Base-by-base conservation (phyloP, 2,329 filamentous ascomycete genomes). In the Pseudocercospora macadamiae region DNA sequence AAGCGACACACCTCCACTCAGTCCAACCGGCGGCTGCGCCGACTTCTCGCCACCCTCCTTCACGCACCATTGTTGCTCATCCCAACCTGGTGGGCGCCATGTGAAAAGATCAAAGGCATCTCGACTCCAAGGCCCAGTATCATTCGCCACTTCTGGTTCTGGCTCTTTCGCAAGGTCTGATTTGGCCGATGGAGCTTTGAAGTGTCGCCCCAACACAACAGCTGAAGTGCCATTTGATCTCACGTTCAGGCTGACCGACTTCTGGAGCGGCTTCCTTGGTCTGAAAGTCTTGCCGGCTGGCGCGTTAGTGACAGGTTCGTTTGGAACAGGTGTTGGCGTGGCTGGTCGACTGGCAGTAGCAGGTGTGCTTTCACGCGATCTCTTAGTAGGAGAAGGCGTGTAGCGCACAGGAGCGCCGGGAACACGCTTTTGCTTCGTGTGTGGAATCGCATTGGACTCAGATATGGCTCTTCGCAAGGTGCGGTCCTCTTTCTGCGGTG, bases 31-130 rank as follows among this genome's bases (percentile, higher is more conserved):
- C 4, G 59, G 49, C 16, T n/a, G 52, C 30, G 1, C 16, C 16
- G 7, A 19, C 32, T n/a, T 26, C 28, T 37, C 34, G 14, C 12
- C 30, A 19, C 16, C 36, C 23, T 60, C 54, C 39, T 61, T 60
- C 9, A 67, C 30, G 54, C 70, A 67, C 68, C 67, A 73, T 10
- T 59, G 55, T 53, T 70, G 64, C 54, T 71, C 70, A 52, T 74
- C 66, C 70, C 72, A 73, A 6, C 68, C 71, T 14, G 71, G 76
- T 32, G 86, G 87, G 48, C 84, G 79, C 68, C 80, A 84, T 67
- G 83, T 85, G 62, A 90, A 82, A 47, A 90, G 68, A 70, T 90
- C 88, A 64, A 84, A 80, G 0, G 88, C 87, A 68, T 90, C 87
- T 21, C 80, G 82, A 65, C 86, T 89, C 88, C 88, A 90, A 0